Percentiles rank a stretch among this genome's conserved stretches.
Evolutionary conservation across 768 basidiomycete genomes (phyloP).

Genomic region (Hypholoma fasciculare): DNA sequence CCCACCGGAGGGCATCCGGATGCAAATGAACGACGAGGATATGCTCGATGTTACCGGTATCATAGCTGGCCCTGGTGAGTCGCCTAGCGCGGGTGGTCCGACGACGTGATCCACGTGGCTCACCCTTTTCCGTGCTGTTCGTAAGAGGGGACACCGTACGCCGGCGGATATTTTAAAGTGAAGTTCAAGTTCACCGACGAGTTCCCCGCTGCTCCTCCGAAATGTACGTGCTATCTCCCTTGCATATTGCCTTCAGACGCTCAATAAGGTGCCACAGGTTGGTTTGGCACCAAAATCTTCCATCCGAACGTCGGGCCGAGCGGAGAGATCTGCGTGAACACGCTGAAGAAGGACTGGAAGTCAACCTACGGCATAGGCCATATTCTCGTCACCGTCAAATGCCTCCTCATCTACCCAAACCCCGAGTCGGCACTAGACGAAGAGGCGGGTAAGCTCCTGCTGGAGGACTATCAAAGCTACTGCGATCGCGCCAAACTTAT

Average conservation of each 20-base stretch:
- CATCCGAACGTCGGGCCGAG: slow-evolving; percentile 91
- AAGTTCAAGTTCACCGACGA: slow-evolving; percentile 92
- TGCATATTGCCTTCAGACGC: background rate
- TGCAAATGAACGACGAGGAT: slow-evolving; percentile 85
- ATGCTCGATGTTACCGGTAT: slow-evolving; percentile 86
- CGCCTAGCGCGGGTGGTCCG: slow-evolving; percentile 2
- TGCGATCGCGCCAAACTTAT: slow-evolving; percentile 85
- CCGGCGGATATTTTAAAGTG: slow-evolving; percentile 66
- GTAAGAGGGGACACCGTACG: slow-evolving; percentile 65
- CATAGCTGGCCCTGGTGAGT: slow-evolving; percentile 87
- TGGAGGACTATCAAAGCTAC: slow-evolving; percentile 90
- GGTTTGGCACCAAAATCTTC: slow-evolving; percentile 93
- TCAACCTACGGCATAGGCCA: slow-evolving; percentile 87
- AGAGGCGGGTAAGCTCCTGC: slow-evolving; percentile 88
- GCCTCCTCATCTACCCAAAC: slow-evolving; percentile 94
- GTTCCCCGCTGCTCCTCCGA: slow-evolving; percentile 92
- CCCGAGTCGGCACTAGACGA: slow-evolving; percentile 96
- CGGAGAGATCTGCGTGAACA: slow-evolving; percentile 97
- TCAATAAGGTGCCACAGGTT: slow-evolving; percentile 49
- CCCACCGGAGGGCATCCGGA: slow-evolving; percentile 92
- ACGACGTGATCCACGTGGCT: slow-evolving; percentile 4
- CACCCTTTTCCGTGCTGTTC: background rate
- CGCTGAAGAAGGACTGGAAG: slow-evolving; percentile 97
- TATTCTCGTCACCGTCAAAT: slow-evolving; percentile 91
- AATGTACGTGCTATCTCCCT: slow-evolving; percentile 57